Base-by-base conservation (phyloP, 257 asterid genomes). In the Coffea eugenioides region DNA sequence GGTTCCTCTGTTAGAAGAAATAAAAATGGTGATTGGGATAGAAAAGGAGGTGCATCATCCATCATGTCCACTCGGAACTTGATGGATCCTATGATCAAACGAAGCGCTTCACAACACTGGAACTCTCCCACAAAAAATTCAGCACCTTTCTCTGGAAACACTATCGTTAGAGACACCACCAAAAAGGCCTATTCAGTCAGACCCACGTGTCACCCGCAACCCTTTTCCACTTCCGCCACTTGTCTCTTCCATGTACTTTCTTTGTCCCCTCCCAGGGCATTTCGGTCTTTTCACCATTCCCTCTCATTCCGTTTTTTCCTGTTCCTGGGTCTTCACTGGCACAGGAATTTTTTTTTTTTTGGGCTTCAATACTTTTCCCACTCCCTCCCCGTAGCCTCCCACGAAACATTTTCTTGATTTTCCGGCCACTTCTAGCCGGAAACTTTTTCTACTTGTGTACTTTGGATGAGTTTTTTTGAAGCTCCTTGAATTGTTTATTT, bases 151-250 rank as follows among this genome's bases (percentile, higher is more conserved):
- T 78, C 79, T 57, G 68, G 68, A 78, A 66, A 81, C 87, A n/a
- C 77, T 39, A 83, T 75, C 76, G 81, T 75, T 71, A 80, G 81
- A 77, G 87, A 86, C 87, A 83, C 85, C 79, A 87, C 86, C 82
- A 73, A 84, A 84, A 88, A 87, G 87, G 82, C 80, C 87, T 83
- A 82, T 88, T 87, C 87, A 83, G 68, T 75, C 88, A 77, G 79
- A 79, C 88, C 94, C 90, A 94, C 95, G 97, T 89, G 97, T 91
- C 94, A 66, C 59, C 85, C 79, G 59, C 68, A 43, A 31, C 68
- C 80, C 87, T 59, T 85, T 74, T 80, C 34, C 77, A 12, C 71
- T 69, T 75, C 86, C 82, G 93, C 92, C 96, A 90, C 97, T 82
- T 93, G 97, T 89, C 90, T 86, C 76, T 69, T 43, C 86, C 83